Percentiles rank a stretch among this genome's conserved stretches.
Evolutionary conservation across 2,329 filamentous ascomycete genomes (phyloP).

Genomic region (Colletotrichum cordylinicola): DNA sequence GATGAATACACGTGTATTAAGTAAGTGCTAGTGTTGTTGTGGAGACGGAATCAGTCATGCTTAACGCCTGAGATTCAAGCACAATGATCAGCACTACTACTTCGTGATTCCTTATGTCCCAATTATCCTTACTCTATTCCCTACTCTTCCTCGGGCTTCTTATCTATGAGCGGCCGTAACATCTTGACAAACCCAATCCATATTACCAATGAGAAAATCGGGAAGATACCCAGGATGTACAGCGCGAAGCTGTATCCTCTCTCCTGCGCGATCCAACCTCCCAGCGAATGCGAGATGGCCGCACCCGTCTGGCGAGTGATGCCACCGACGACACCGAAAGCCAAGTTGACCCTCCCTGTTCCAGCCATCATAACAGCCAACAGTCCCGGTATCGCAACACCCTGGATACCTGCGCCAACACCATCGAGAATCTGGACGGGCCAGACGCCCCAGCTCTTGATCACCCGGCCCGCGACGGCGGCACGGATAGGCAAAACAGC

Average conservation of each 20-base stretch:
- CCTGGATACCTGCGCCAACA: conserved; percentile 11
- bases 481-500: not conserved
- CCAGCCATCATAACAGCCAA: conserved; percentile 14
- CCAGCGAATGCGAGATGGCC: conserved; percentile 2
- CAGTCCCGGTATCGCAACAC: conserved; percentile 9
- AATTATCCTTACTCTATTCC: not conserved
- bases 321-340: conserved; percentile 9
- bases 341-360: not conserved
- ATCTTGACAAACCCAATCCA: conserved; percentile 2
- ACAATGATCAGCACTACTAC: rapidly evolving
- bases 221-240: conserved; percentile 6
- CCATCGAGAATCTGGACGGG: conserved; percentile 15
- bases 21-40: rapidly evolving
- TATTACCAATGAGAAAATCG: not conserved
- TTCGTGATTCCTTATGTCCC: not conserved
- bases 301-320: conserved; percentile 12
- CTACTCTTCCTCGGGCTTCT: not conserved
- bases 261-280: conserved; percentile 6
- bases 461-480: not conserved
- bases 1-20: not conserved
- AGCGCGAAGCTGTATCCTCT: conserved; percentile 12
- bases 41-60: rapidly evolving
- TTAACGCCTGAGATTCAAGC: not conserved
- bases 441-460: conserved; percentile 11
- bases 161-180: conserved; percentile 1